Evolutionary conservation across 2,329 filamentous ascomycete species (phyloP), one percentile per base, ranked within the genome.

Genomic region (Trichoderma cornu-damae): DNA sequence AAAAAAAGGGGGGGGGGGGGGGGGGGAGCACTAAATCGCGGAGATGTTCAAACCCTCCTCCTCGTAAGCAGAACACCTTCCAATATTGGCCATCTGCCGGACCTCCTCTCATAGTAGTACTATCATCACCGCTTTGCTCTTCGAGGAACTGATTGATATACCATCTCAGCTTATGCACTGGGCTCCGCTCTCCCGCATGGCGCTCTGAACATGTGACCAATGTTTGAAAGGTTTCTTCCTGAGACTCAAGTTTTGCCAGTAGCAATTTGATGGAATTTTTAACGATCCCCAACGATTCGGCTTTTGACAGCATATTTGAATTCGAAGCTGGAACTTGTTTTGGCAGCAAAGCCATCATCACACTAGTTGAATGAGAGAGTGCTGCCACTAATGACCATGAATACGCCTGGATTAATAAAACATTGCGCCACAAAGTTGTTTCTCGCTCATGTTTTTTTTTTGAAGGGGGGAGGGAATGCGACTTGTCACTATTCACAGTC

Each of bases 161-260:
- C 35, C 44, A 11, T 32, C 44, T 42, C 44, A 11, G 26, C 44
- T 49, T 22, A 22, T 8, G 32, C 24, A 11, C 9, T 43, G 24
- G 53, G 35, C n/a, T 57, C 53, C 53, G 53, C 53, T 57, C 46
- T 9, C 53, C 53, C 53, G 53, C 53, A 57, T 57, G 32, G 24
- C 22, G 6, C 18, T 8, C 4, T 9, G 22, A 57, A n/a, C 53
- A 57, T 57, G 53, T 57, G 53, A 57, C 53, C 26, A 32, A 37
- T 18, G n/a, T 6, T 8, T 35, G 44, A 42, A 30, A 12, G 28
- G 43, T 47, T 57, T 34, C 42, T 55, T 32, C 46, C 35, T 49
- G 46, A 4, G 40, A 24, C 30, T 43, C 49, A 38, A 16, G 38
- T 26, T 44, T 46, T 18, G n/a, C 11, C 40, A 26, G 18, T 28